A percentile compares a stretch with the other conserved stretches of the same genome.
These are phyloP conservation scores for Casuarina equisetifolia DNA, from an alignment of 306 rosid species.

Conservation along the genomic window DNA sequence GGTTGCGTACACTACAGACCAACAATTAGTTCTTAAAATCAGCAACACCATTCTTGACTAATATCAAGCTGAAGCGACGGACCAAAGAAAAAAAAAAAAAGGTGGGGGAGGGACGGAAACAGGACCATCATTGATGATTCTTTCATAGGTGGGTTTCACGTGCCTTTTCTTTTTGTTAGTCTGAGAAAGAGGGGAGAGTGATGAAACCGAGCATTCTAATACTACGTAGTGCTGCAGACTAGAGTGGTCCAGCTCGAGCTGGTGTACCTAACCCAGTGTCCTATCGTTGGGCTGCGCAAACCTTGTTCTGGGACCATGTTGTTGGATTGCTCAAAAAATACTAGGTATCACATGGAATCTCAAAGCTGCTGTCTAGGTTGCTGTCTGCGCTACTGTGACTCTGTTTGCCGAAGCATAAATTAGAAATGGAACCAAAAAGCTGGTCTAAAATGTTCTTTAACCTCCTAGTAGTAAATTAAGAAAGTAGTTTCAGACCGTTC, in stretches of 20 bases:
- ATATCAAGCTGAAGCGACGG: too few species aligned
- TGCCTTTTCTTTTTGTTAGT: neutral
- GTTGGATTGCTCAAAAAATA: neutral
- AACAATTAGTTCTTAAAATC: neutral
- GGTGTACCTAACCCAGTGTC: neutral
- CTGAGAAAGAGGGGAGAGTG: neutral
- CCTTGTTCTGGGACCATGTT: neutral
- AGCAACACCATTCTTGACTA: too few species aligned
- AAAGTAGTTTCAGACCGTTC: neutral
- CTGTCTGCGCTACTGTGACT: neutral
- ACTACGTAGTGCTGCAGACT: neutral
- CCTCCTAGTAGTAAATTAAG: neutral
- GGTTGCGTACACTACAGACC: neutral
- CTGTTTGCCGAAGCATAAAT: neutral
- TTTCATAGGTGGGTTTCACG: too few species aligned
- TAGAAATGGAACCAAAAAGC: neutral
- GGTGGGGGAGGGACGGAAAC: too few species aligned
- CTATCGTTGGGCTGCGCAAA: neutral
- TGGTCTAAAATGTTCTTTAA: neutral
- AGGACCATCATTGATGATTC: too few species aligned
- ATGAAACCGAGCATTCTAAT: neutral
- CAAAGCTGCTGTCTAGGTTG: too few species aligned
- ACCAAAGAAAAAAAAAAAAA: too few species aligned
- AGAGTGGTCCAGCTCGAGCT: conserved; percentile 8
- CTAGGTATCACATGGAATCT: neutral